Conservation (phyloP, 148 eudicot genomes). For the Fallopia convolvulus region DNA sequence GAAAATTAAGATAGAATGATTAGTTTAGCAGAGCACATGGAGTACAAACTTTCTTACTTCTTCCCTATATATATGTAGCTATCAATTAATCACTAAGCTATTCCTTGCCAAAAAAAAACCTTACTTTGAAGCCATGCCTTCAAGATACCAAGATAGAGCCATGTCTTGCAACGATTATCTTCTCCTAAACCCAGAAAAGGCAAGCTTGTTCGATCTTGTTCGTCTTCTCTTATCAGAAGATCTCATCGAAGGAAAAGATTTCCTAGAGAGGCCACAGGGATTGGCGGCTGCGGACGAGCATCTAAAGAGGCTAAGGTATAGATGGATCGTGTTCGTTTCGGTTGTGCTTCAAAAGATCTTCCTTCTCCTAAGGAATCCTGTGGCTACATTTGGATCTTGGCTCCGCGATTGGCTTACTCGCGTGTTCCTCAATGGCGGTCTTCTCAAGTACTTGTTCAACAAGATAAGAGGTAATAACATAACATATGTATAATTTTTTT, state of each 20-base stretch:
- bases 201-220: conserved; percentile 17
- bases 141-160: background rate
- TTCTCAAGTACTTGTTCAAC: conserved; percentile 14
- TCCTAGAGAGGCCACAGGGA: conserved; percentile 17
- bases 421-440: conserved; percentile 21
- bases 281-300: conserved; percentile 15
- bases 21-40: too few species aligned
- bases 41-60: background rate
- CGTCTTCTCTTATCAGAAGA: conserved; percentile 18
- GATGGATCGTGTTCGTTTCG: conserved; percentile 34
- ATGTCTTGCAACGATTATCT: conserved; percentile 21
- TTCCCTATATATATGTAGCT: background rate
- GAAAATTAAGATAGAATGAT: too few species aligned
- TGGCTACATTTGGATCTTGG: conserved; percentile 21
- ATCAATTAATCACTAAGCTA: background rate
- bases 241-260: conserved; percentile 8
- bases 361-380: conserved; percentile 12
- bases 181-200: conserved; percentile 27
- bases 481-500: background rate
- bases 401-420: conserved; percentile 25
- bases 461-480: conserved; percentile 18
- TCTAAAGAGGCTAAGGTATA: conserved; percentile 15
- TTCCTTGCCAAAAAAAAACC: background rate
- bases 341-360: conserved; percentile 23
- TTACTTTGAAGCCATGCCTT: conserved; percentile 10